Evolutionary conservation across 352 stramenopile genomes (phyloP).

Genomic region (Hyaloperonospora arabidopsidis): DNA sequence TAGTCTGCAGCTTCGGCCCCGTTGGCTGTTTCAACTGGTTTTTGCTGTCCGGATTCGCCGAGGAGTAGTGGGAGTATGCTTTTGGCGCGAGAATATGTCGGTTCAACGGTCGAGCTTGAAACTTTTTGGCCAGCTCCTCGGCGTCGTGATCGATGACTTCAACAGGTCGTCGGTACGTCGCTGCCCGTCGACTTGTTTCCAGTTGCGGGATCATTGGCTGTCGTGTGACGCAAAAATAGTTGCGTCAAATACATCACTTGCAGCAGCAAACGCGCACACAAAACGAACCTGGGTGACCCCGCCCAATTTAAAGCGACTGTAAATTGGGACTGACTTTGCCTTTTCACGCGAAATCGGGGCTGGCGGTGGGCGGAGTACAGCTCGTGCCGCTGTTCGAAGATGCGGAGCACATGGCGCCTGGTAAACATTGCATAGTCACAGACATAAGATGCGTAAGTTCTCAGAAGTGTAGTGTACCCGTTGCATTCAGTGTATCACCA

Average conservation of each 20-base stretch:
- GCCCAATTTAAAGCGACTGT: conserved; percentile 23
- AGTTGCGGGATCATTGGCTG: conserved; percentile 59
- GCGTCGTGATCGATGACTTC: conserved; percentile 61
- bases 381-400: conserved; percentile 36
- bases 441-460: conserved; percentile 5
- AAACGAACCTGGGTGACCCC: conserved; percentile 38
- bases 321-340: conserved; percentile 22
- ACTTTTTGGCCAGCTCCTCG: conserved; percentile 68
- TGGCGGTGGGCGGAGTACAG: conserved; percentile 25
- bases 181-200: conserved; percentile 50
- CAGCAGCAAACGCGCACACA: background rate
- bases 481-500: conserved; percentile 12
- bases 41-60: conserved; percentile 26
- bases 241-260: conserved; percentile 1
- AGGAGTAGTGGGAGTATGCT: conserved; percentile 22
- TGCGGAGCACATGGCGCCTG: conserved; percentile 32
- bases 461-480: background rate
- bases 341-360: conserved; percentile 19
- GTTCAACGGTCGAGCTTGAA: conserved; percentile 63
- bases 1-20: conserved; percentile 41
- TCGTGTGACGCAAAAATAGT: conserved; percentile 6
- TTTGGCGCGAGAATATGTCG: conserved; percentile 43
- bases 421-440: conserved; percentile 1
- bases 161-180: conserved; percentile 43
- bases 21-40: conserved; percentile 33